These are phyloP conservation scores for Sutorius eximius DNA, from an alignment of 1,284 basidiomycete genomes.

Conservation along the genomic window DNA sequence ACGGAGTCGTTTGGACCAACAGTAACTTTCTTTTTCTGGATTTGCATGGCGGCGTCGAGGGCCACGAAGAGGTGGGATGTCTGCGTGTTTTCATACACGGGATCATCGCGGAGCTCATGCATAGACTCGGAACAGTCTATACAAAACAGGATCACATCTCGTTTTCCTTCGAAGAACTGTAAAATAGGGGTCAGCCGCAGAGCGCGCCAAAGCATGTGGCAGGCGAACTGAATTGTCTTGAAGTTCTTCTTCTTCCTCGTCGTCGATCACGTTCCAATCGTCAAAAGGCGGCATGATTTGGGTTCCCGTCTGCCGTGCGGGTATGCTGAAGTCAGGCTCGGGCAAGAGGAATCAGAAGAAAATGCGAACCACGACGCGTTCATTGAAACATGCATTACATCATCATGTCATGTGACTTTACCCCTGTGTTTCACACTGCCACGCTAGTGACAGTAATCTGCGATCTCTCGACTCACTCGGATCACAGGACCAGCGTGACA, in stretches of 20 bases:
- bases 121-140: constrained; percentile 92
- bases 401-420: constrained; percentile 22
- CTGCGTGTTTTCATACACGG: constrained; percentile 57
- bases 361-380: background rate
- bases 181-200: constrained; percentile 18
- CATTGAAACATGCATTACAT: constrained; percentile 27
- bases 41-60: constrained; percentile 78
- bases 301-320: background rate
- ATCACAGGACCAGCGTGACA: background rate
- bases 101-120: constrained; percentile 70
- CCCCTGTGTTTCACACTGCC: constrained; percentile 5
- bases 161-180: constrained; percentile 71
- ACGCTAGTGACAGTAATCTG: background rate
- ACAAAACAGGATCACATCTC: constrained; percentile 87
- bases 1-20: constrained; percentile 85
- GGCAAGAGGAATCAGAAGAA: constrained; percentile 2
- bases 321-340: background rate
- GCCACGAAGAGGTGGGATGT: constrained; percentile 69
- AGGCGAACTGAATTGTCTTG: constrained; percentile 60
- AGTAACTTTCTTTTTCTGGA: constrained; percentile 88
- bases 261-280: constrained; percentile 72
- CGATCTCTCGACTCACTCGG: background rate
- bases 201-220: background rate
- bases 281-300: constrained; percentile 57
- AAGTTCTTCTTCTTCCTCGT: constrained; percentile 77